Evolutionary conservation across 306 rosid genomes (phyloP).

Genomic region (Oxytropis ochrocephala): DNA sequence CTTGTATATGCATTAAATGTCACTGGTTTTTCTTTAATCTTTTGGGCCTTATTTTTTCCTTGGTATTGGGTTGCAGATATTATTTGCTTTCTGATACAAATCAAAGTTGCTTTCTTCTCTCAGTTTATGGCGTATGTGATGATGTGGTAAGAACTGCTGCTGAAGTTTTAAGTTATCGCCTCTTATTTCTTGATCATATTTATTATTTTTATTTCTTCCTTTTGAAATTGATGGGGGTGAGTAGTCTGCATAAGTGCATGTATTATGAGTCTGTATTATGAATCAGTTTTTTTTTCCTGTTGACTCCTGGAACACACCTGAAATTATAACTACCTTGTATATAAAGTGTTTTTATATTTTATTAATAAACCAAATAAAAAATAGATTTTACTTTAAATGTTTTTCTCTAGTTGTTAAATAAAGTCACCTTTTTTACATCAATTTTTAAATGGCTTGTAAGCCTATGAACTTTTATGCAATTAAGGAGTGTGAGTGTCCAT

Average conservation of each 20-base stretch:
- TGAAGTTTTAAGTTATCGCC: background rate
- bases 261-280: background rate
- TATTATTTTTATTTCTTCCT: background rate
- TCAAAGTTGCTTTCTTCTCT: constrained; percentile 63
- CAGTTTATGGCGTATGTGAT: constrained; percentile 62
- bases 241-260: background rate
- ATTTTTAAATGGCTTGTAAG: background rate
- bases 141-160: constrained; percentile 59
- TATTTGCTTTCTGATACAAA: constrained; percentile 74
- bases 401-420: background rate
- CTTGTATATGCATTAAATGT: too few relatives aligned
- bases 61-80: constrained; percentile 50
- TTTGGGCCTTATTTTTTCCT: background rate
- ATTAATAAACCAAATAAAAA: background rate
- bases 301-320: background rate
- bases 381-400: background rate
- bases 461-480: background rate
- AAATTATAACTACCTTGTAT: background rate
- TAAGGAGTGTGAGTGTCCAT: background rate
- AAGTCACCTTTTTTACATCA: background rate
- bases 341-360: background rate
- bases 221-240: background rate
- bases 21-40: background rate
- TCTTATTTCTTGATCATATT: background rate
- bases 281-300: background rate